phyloP scores from a whole-genome alignment of 164 flowering plant genomes.

The Umbilicus rupestris region DNA sequence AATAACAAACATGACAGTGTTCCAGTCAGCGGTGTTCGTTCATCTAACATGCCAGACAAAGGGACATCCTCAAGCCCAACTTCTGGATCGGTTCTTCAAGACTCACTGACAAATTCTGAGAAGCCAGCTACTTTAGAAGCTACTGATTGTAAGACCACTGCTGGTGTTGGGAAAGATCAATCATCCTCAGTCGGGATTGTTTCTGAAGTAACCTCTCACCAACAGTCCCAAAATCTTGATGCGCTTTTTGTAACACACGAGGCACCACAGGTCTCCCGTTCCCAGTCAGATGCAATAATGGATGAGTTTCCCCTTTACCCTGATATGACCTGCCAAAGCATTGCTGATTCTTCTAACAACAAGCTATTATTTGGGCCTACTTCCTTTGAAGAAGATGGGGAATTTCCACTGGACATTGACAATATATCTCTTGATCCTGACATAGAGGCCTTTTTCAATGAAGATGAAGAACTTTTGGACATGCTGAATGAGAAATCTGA shows the following conservation, averaged over 20 bases:
- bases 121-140: slow-evolving; percentile 23
- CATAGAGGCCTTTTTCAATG: slow-evolving; percentile 38
- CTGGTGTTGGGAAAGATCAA: slow-evolving; percentile 33
- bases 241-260: slow-evolving; percentile 28
- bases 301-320: slow-evolving; percentile 33
- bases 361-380: slow-evolving; percentile 26
- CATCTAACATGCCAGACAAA: slow-evolving; percentile 19
- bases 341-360: slow-evolving; percentile 24
- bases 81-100: slow-evolving; percentile 44
- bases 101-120: slow-evolving; percentile 29
- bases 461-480: slow-evolving; percentile 32
- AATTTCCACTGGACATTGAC: slow-evolving; percentile 32
- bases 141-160: slow-evolving; percentile 18
- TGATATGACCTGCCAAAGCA: slow-evolving; percentile 32
- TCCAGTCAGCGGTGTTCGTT: slow-evolving; percentile 19
- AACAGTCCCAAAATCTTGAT: slow-evolving; percentile 24
- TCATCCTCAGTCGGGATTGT: slow-evolving; percentile 17
- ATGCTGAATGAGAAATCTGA: slow-evolving; percentile 37
- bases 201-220: slow-evolving; percentile 24
- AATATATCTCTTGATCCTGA: slow-evolving; percentile 33
- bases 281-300: slow-evolving; percentile 28
- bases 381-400: slow-evolving; percentile 27
- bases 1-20: slow-evolving; percentile 24
- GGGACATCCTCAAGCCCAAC: slow-evolving; percentile 21
- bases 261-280: slow-evolving; percentile 18